phyloP scores from a whole-genome alignment of 306 rosid genomes.

The Corylus avellana region DNA sequence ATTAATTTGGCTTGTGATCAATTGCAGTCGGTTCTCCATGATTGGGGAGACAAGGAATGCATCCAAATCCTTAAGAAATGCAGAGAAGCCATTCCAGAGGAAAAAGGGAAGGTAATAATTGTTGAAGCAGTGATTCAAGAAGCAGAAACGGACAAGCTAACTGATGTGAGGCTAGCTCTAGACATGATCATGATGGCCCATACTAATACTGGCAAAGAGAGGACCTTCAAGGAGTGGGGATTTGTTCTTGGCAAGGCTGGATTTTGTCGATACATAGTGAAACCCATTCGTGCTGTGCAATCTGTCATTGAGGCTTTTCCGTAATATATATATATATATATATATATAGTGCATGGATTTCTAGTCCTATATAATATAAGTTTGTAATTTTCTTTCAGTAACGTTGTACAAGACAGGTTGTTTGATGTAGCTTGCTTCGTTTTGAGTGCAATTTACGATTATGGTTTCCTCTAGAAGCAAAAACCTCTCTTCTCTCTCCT shows the following conservation, averaged over 20 bases:
- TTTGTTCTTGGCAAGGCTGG: constrained; percentile 51
- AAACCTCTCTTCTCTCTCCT: no score
- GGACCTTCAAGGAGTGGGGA: constrained; percentile 55
- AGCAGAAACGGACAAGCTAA: constrained; percentile 16
- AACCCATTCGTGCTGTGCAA: constrained; percentile 35
- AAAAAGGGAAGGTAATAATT: constrained; percentile 57
- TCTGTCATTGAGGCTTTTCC: constrained; percentile 49
- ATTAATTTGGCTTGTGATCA: no score
- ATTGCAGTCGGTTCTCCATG: constrained; percentile 54
- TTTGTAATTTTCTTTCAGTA: no score
- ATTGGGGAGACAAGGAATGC: constrained; percentile 64
- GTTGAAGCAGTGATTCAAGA: constrained; percentile 45
- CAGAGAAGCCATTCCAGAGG: constrained; percentile 41
- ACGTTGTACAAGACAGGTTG: no score
- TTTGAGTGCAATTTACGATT: no score
- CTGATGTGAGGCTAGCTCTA: constrained; percentile 45
- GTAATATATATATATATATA: neutral
- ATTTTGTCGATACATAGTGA: constrained; percentile 35
- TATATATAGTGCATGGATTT: neutral
- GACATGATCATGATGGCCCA: constrained; percentile 71
- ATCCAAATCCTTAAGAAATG: constrained; percentile 50
- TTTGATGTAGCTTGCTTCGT: no score
- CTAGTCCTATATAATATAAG: no score
- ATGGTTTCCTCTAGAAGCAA: no score
- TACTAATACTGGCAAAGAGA: constrained; percentile 51